A percentile compares a stretch with the other conserved stretches of the same genome.
Evolutionary conservation across 768 basidiomycete species (phyloP).

Genomic region (Termitomyces sp.): DNA sequence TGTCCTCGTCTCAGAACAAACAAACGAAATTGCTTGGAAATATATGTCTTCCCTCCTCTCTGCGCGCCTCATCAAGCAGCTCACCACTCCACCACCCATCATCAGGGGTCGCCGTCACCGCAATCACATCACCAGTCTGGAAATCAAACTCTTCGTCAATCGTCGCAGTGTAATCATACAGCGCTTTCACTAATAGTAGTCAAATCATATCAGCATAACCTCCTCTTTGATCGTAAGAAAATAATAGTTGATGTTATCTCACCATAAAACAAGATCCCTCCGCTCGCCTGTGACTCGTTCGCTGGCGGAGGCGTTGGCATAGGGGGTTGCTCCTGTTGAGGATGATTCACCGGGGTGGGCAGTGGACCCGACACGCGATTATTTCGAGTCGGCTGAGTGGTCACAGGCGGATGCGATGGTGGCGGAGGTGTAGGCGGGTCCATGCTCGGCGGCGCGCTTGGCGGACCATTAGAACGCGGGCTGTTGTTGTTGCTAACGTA

Average conservation of each 20-base stretch:
- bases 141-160: constrained; percentile 96
- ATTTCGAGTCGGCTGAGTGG: not conserved
- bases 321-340: constrained; percentile 11
- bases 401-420: not conserved
- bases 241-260: constrained; percentile 23
- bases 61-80: constrained; percentile 68
- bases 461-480: constrained; percentile 9
- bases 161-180: constrained; percentile 83
- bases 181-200: constrained; percentile 66
- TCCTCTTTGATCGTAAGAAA: not conserved
- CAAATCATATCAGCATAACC: not conserved
- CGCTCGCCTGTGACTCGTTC: constrained; percentile 18
- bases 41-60: constrained; percentile 67
- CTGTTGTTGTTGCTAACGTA: not conserved
- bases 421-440: constrained; percentile 12
- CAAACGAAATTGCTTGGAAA: constrained; percentile 90
- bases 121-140: constrained; percentile 93
- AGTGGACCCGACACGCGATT: constrained; percentile 14
- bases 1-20: constrained; percentile 47
- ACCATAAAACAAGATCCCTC: constrained; percentile 83
- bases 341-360: constrained; percentile 9
- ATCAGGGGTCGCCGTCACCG: constrained; percentile 90
- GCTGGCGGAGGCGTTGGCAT: constrained; percentile 22
- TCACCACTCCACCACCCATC: constrained; percentile 99
- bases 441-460: constrained; percentile 34